Evolutionary conservation across 2,329 filamentous ascomycete genomes (phyloP), one percentile per base, ranked within the genome.

Genomic region (Cercospora sp.): DNA sequence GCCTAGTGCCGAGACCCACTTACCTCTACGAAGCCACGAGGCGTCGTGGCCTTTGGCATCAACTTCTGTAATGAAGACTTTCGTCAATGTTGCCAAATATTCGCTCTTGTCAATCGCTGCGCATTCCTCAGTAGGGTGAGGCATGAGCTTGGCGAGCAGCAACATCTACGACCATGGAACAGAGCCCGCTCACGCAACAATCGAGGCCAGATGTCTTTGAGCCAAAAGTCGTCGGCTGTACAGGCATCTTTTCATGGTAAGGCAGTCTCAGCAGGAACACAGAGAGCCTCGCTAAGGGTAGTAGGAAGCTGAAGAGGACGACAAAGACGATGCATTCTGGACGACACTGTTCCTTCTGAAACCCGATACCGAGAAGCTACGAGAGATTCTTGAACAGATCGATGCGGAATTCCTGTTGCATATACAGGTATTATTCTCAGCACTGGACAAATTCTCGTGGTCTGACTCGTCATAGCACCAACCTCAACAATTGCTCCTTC

Each of bases 151-250:
- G 32, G 2, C 16, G 28, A 10, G 16, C 28, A 10, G 9, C 16
- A 13, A 32, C 4, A 21, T 13, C 9, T 24, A n/a, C 49, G 6
- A 59, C 12, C 7, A 65, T 65, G 62, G 62, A 65, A 21, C 51
- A 65, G 16, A 66, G 64, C 21, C 95, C 95, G 72, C 87, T 99
- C 78, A 97, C 94, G 66, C 93, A 96, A 82, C 93, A 97, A 85
- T 88, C 89, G 81, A 88, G 93, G 76, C 95, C 94, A 65, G 91
- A 96, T 80, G 88, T 90, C 49, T 97, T 99, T 79, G 91, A 96
- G 81, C 94, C 92, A 65, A 99, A 99, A 83, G 92, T 99, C 73
- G 91, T 97, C 69, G 87, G 91, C 79, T 98, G 62, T 99, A 99
- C 81, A 88, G 94, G 76, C 86, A 88, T 72, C 84, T 98, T 21